Base-by-base conservation (phyloP, 192 early-diverging fungal species). In the Entomortierella parvispora region DNA sequence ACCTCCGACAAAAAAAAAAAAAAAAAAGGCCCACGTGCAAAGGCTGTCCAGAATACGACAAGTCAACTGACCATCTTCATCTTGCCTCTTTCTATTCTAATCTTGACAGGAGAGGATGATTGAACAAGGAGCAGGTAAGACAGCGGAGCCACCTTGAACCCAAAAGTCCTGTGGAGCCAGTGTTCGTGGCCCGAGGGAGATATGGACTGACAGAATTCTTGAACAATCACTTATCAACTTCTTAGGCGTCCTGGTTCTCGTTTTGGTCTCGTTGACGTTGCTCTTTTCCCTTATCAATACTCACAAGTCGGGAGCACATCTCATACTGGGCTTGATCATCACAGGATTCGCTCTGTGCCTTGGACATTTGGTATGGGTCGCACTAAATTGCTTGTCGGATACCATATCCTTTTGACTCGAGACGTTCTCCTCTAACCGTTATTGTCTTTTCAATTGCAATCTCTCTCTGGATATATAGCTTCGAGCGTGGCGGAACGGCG, bases 251-350 rank as follows among this genome's bases (percentile, higher is more conserved):
- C 50, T 55, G 22, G 53, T 76, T 26, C 65, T 76, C 23, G 65
- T 76, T 17, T 62, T 76, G 37, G 71, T 76, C 23, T 76, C 71
- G 26, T 37, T 76, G 44, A 76, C 71, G 4, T 59, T 76, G 28
- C 64, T 76, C 15, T 76, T 76, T 59, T 76, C 71, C 15, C 66
- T 76, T 59, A 76, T 76, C 34, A 76, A 76, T 59, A 76, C 71
- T 14, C 71, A 76, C 51, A 77, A 77, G 29, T 64, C 65, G 23
- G 74, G 74, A 68, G 66, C 74, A 53, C 65, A 77, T 68, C 40
- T 77, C 29, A 47, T 77, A 61, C 55, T 77, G 52, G 74, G 74
- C 11, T 52, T 77, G 12, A 68, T 68, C 45, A 77, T 77, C 48
- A 68, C 74, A n/a, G 74, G 74, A 68, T 77, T 68, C 32, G 74